These are phyloP conservation scores for Penicillium steckii DNA, from an alignment of 495 filamentous ascomycete genomes.

Conservation along the genomic window DNA sequence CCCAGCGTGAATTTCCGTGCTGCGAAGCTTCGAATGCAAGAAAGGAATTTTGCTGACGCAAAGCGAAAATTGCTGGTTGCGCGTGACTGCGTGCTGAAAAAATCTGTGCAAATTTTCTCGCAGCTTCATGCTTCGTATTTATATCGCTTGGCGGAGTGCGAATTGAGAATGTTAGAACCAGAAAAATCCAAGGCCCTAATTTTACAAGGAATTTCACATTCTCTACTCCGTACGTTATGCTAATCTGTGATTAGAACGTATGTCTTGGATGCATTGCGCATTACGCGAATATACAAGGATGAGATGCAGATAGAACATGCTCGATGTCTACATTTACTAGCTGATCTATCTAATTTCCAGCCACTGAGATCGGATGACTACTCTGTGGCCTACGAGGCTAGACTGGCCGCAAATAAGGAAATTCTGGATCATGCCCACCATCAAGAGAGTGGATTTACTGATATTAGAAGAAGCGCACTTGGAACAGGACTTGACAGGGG, in stretches of 20 bases:
- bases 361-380: not conserved
- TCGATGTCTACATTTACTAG: not conserved
- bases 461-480: not conserved
- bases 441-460: not conserved
- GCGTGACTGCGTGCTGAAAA: not conserved
- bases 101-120: not conserved
- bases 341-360: not conserved
- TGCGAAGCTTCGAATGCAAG: not conserved
- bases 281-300: not conserved
- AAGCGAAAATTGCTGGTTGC: not conserved
- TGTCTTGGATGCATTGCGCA: not conserved
- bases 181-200: not conserved
- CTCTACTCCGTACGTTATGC: too few species aligned
- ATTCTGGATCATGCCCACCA: not conserved
- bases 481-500: too few species aligned
- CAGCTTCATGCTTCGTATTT: not conserved
- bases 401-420: not conserved
- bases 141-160: not conserved
- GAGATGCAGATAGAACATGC: not conserved
- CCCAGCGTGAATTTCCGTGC: not conserved
- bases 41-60: not conserved
- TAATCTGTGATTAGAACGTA: not conserved
- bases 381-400: not conserved
- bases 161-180: not conserved
- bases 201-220: not conserved